Conservation (phyloP, 257 asterid genomes). For the Petunia axillaris region DNA sequence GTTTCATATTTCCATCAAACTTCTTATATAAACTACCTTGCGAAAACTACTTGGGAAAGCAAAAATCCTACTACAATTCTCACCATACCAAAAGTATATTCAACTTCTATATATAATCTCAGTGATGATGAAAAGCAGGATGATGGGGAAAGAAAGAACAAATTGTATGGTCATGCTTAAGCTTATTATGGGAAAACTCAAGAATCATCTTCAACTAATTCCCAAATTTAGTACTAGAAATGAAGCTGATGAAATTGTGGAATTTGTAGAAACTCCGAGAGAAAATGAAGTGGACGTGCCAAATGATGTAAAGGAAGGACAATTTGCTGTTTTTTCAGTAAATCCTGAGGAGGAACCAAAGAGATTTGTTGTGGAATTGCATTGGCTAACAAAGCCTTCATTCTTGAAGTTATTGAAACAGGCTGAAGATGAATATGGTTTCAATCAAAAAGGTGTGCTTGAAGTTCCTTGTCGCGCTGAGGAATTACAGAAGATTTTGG, state of each 20-base stretch:
- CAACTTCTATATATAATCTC: neutral
- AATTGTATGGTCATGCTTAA: conserved; percentile 27
- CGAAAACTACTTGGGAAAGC: conserved; percentile 17
- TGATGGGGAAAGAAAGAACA: conserved; percentile 31
- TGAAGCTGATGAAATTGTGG: neutral
- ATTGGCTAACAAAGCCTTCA: conserved; percentile 30
- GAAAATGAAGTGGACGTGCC: neutral
- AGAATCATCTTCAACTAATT: conserved; percentile 19
- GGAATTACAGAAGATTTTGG: conserved; percentile 37
- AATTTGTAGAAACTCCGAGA: neutral
- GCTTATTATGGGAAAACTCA: conserved; percentile 28
- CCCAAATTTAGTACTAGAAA: neutral
- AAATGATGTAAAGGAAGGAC: conserved; percentile 25
- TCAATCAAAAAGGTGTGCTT: conserved; percentile 37
- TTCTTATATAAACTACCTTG: conserved; percentile 31
- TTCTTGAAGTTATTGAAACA: conserved; percentile 36
- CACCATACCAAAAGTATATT: neutral
- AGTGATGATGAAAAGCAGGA: neutral
- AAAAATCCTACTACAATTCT: neutral
- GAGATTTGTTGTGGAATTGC: conserved; percentile 35
- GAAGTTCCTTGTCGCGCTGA: conserved; percentile 36
- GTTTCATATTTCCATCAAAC: conserved; percentile 36
- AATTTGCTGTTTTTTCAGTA: neutral
- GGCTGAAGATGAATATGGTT: conserved; percentile 45
- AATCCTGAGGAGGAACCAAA: conserved; percentile 23